A percentile compares a stretch with the other conserved stretches of the same genome.
These are phyloP conservation scores for Globisporangium paroecandrum DNA, from an alignment of 352 stramenopile genomes.

Conservation along the genomic window DNA sequence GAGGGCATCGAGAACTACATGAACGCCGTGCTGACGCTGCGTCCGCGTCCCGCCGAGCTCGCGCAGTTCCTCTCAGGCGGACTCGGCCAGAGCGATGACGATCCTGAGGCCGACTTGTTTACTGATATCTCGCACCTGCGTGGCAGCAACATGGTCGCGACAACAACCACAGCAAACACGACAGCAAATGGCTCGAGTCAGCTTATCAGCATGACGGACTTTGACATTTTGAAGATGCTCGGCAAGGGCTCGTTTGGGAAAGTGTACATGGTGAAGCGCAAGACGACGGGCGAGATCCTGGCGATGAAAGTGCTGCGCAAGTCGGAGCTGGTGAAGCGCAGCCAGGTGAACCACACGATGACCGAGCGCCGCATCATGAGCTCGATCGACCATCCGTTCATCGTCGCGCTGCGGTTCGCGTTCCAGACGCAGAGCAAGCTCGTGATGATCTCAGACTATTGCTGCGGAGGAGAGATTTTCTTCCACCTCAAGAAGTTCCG, in stretches of 20 bases:
- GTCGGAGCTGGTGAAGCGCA: slow-evolving; percentile 84
- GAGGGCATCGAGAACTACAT: slow-evolving; percentile 83
- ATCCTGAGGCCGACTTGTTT: slow-evolving; percentile 51
- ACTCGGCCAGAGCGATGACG: slow-evolving; percentile 46
- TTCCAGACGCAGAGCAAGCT: slow-evolving; percentile 91
- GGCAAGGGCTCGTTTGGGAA: slow-evolving; percentile 97
- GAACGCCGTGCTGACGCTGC: slow-evolving; percentile 70
- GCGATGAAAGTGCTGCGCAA: slow-evolving; percentile 90
- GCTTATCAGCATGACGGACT: slow-evolving; percentile 80
- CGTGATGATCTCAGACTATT: slow-evolving; percentile 91
- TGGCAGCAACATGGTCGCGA: slow-evolving; percentile 1
- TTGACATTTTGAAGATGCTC: slow-evolving; percentile 98
- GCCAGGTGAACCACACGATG: slow-evolving; percentile 87
- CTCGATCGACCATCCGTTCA: slow-evolving; percentile 94
- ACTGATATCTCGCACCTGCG: slow-evolving; percentile 27
- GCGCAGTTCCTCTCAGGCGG: slow-evolving; percentile 59
- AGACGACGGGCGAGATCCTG: slow-evolving; percentile 57
- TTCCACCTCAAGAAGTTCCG: slow-evolving; percentile 91
- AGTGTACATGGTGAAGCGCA: slow-evolving; percentile 96
- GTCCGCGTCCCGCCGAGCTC: slow-evolving; percentile 62
- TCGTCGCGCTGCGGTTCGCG: slow-evolving; percentile 92
- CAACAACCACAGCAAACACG: neutral
- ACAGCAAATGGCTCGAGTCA: neutral
- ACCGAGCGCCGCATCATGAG: slow-evolving; percentile 87
- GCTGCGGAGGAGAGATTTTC: slow-evolving; percentile 89